phyloP scores from a whole-genome alignment of 306 rosid species.

The Oxytropis ochrocephala region DNA sequence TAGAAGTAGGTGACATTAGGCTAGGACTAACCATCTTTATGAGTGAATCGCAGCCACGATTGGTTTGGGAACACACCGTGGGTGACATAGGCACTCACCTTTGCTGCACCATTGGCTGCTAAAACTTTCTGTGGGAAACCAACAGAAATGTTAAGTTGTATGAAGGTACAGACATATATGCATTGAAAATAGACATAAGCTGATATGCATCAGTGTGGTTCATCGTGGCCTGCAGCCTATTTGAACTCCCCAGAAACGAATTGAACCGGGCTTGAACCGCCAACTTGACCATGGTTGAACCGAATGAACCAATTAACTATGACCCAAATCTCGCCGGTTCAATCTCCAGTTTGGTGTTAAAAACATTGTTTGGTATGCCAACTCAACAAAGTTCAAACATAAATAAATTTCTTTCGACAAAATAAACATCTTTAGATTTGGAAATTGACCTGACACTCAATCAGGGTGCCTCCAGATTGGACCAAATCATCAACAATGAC shows the following conservation, averaged over 20 bases:
- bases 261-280: no score
- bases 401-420: not conserved
- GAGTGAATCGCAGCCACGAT: constrained; percentile 75
- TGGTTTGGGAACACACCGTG: constrained; percentile 87
- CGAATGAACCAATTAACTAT: no score
- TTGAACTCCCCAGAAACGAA: no score
- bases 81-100: constrained; percentile 87
- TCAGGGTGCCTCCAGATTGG: constrained; percentile 94
- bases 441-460: constrained; percentile 78
- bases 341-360: no score
- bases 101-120: constrained; percentile 82
- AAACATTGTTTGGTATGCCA: not conserved
- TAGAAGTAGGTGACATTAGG: not conserved
- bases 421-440: not conserved
- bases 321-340: no score
- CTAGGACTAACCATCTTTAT: constrained; percentile 51
- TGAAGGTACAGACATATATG: not conserved
- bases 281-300: no score
- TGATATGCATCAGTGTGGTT: no score
- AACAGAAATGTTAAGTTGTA: constrained; percentile 8
- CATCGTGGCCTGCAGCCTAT: not conserved
- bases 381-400: not conserved
- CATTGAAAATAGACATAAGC: not conserved
- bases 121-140: constrained; percentile 61
- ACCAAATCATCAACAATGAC: constrained; percentile 98